Conservation (phyloP, 2,329 filamentous ascomycete genomes). For the Thelonectria olida region DNA sequence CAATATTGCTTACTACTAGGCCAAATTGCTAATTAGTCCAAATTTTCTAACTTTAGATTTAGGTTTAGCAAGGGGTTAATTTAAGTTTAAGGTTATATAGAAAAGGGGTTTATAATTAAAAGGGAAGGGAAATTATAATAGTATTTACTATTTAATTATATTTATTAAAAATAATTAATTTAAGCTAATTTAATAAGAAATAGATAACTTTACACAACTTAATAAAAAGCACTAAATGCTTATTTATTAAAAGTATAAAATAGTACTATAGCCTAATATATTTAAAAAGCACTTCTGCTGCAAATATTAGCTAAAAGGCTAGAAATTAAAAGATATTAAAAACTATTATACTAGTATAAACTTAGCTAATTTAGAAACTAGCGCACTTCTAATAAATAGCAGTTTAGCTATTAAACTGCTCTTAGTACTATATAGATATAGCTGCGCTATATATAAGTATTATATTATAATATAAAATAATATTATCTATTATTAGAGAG, state of each 20-base stretch:
- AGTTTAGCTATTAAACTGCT: neutral
- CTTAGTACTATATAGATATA: neutral
- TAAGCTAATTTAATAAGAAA: too few species aligned
- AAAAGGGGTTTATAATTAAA: too few species aligned
- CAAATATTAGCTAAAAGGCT: slow-evolving; percentile 1
- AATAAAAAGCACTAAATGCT: slow-evolving; percentile 1
- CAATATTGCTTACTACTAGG: too few species aligned
- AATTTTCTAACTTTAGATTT: too few species aligned
- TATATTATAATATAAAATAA: neutral
- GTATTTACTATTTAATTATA: too few species aligned
- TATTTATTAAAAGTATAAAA: neutral
- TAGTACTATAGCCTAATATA: neutral
- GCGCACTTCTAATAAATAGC: neutral
- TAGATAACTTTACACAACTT: neutral
- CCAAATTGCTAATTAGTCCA: too few species aligned
- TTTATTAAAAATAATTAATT: too few species aligned
- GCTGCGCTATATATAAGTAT: neutral
- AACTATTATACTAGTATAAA: slow-evolving; percentile 1
- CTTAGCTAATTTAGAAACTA: slow-evolving; percentile 2
- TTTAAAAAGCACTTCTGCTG: slow-evolving; percentile 2
- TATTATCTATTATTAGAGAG: neutral
- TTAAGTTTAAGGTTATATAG: too few species aligned
- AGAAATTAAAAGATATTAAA: slow-evolving; percentile 7
- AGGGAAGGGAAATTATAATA: too few species aligned
- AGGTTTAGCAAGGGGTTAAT: too few species aligned